Conservation (phyloP, 305 asterid genomes). For the Rubia balearica region DNA sequence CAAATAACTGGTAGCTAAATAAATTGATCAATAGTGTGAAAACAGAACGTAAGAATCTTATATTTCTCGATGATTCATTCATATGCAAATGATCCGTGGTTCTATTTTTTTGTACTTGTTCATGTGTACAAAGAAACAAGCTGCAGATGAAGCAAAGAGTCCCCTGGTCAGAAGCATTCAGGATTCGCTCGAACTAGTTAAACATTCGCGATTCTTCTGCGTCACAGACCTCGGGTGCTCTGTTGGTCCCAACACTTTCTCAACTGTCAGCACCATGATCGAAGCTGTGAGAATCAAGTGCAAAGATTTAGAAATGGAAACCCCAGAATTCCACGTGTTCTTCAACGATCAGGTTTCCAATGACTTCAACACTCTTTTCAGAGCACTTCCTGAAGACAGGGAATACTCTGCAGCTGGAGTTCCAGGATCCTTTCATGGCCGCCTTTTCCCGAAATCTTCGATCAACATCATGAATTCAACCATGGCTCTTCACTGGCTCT, state of each 20-base stretch:
- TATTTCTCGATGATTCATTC: not conserved
- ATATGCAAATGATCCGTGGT: not conserved
- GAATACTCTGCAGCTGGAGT: not conserved
- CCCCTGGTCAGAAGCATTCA: not conserved
- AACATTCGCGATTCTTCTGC: not conserved
- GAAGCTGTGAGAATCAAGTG: not conserved
- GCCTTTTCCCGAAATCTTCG: not conserved
- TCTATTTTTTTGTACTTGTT: not conserved
- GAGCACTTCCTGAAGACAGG: not conserved
- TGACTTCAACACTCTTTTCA: constrained; percentile 3
- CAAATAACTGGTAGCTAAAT: too few relatives aligned
- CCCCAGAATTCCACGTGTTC: not conserved
- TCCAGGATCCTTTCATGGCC: constrained; percentile 2
- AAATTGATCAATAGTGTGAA: too few relatives aligned
- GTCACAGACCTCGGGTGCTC: constrained; percentile 3
- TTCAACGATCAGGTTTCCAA: not conserved
- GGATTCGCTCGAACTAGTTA: not conserved
- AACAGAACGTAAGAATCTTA: too few relatives aligned
- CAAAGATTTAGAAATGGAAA: not conserved
- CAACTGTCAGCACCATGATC: not conserved
- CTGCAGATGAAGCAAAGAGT: not conserved
- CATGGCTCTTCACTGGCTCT: constrained; percentile 10
- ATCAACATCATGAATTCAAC: not conserved
- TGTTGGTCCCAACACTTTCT: not conserved
- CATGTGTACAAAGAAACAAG: not conserved